Evolutionary conservation across 768 basidiomycete genomes (phyloP).

Genomic region (Psilocybe tampanensis): DNA sequence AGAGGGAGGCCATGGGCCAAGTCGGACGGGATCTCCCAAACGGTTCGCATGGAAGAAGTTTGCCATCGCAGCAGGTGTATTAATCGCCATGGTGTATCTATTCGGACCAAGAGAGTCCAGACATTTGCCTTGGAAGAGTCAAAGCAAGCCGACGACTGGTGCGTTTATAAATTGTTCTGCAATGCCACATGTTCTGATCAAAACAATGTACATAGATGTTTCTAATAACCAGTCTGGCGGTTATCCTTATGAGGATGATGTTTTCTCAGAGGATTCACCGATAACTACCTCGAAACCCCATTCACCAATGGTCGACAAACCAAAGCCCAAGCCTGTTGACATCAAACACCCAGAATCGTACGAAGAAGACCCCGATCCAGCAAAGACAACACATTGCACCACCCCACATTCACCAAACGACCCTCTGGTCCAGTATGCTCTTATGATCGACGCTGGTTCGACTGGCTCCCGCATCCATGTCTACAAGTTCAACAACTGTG

Average conservation of each 20-base stretch:
- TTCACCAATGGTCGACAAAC: constrained; percentile 1
- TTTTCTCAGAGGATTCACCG: constrained; percentile 4
- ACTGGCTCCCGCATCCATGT: constrained; percentile 97
- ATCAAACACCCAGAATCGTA: constrained; percentile 51
- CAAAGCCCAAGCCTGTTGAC: background rate
- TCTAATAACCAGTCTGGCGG: background rate
- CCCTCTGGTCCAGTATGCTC: constrained; percentile 84
- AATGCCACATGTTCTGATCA: background rate
- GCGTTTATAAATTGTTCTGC: background rate
- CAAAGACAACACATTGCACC: constrained; percentile 74
- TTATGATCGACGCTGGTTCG: constrained; percentile 98
- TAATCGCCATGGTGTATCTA: constrained; percentile 67
- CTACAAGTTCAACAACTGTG: constrained; percentile 97
- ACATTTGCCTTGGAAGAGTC: constrained; percentile 21
- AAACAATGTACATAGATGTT: background rate
- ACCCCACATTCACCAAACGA: constrained; percentile 47
- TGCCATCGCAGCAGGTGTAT: constrained; percentile 54
- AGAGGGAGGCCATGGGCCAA: constrained; percentile 45
- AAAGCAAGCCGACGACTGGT: constrained; percentile 12
- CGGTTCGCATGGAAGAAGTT: constrained; percentile 68
- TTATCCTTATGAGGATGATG: constrained; percentile 15
- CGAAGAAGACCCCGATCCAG: constrained; percentile 53
- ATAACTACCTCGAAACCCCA: background rate
- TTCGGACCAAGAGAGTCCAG: constrained; percentile 54
- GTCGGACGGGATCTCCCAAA: constrained; percentile 27